phyloP scores from a whole-genome alignment of 352 stramenopile genomes.

The Globisporangium nodosum region DNA sequence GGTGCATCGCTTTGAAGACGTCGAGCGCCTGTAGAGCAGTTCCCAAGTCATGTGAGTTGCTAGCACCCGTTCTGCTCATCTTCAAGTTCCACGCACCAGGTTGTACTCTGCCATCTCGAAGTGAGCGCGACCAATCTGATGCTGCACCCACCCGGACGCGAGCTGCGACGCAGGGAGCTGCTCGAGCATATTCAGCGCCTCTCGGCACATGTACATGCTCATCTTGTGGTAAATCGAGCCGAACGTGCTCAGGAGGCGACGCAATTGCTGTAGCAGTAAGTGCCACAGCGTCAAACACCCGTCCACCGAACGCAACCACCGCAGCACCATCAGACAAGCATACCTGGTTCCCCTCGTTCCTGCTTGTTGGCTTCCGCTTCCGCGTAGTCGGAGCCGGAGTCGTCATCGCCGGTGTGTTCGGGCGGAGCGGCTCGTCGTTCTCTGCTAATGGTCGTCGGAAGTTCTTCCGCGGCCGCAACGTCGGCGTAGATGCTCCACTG shows the following conservation, averaged over 20 bases:
- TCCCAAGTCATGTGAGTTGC: neutral
- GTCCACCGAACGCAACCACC: neutral
- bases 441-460: constrained; percentile 47
- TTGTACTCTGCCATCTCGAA: constrained; percentile 96
- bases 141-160: constrained; percentile 91
- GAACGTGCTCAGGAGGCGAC: constrained; percentile 61
- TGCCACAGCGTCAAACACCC: neutral
- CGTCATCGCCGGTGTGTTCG: constrained; percentile 11
- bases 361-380: neutral
- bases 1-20: constrained; percentile 87
- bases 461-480: constrained; percentile 31
- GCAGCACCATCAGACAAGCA: neutral
- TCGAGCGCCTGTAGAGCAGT: constrained; percentile 57
- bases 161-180: constrained; percentile 80
- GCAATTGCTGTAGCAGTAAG: constrained; percentile 23
- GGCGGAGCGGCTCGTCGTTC: constrained; percentile 44
- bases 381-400: neutral
- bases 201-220: constrained; percentile 72
- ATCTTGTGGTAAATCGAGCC: constrained; percentile 69
- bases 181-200: constrained; percentile 87
- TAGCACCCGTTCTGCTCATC: too few relatives aligned
- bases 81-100: constrained; percentile 16
- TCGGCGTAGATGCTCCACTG: constrained; percentile 21
- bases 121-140: constrained; percentile 92
- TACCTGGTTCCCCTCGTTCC: constrained; percentile 9